A percentile compares a stretch with the other conserved stretches of the same genome.
Evolutionary conservation across 495 filamentous ascomycete species (phyloP).

Genomic region (Hamigera avellanea): DNA sequence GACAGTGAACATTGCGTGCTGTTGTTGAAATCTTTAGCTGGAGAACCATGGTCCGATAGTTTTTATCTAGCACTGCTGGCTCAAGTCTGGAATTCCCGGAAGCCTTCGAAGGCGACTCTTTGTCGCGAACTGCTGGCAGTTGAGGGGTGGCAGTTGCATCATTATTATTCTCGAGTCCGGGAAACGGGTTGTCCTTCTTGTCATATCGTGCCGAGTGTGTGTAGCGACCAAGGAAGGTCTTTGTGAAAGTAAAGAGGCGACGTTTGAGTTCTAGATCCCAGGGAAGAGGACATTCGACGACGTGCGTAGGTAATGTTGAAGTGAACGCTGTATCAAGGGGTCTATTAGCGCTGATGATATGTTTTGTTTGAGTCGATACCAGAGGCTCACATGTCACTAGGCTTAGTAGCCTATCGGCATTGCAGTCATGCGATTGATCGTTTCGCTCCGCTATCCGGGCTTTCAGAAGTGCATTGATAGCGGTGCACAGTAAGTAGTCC

Average conservation of each 20-base stretch:
- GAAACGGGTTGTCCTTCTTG: not conserved
- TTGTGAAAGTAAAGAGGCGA: conserved; percentile 11
- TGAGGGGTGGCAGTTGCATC: not conserved
- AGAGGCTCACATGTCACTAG: not conserved
- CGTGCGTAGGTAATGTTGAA: not conserved
- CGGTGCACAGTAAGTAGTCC: conserved; percentile 40
- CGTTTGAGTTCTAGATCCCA: conserved; percentile 20
- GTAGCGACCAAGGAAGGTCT: conserved; percentile 2
- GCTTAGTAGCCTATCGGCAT: not conserved
- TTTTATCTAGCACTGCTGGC: not conserved
- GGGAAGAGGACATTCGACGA: conserved; percentile 3
- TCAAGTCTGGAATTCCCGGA: not conserved
- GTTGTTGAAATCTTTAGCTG: conserved; percentile 1
- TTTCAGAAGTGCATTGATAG: conserved; percentile 21
- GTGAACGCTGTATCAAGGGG: conserved; percentile 5
- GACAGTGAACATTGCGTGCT: not conserved
- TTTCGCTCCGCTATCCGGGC: conserved; percentile 2
- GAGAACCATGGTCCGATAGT: not conserved
- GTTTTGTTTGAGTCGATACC: not conserved
- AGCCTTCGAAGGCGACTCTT: not conserved
- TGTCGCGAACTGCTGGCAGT: not conserved
- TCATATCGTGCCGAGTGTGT: not conserved
- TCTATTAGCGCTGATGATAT: not conserved
- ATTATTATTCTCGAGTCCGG: not conserved
- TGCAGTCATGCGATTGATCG: conserved; percentile 2